Base-by-base conservation (phyloP, 352 stramenopile species). In the Globisporangium megalacanthum region DNA sequence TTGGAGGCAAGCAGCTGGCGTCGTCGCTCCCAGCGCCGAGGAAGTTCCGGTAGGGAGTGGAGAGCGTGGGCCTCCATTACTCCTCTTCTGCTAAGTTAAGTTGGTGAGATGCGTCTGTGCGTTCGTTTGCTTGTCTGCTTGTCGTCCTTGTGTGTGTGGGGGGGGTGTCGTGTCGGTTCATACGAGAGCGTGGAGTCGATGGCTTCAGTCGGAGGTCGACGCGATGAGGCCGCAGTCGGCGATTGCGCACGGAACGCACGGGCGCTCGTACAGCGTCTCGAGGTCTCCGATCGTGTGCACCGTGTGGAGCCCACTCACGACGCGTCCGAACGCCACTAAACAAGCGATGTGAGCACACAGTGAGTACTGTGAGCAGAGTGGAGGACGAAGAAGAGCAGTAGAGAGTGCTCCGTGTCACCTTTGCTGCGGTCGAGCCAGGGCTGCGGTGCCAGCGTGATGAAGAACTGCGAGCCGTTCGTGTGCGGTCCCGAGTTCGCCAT, bases 381-480 rank as follows among this genome's bases (percentile, higher is more conserved):
- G 15, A 17, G 7, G 41, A 14, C 41, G 20, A 17, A 46, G 41
- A 3, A 14, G 41, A 46, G n/a, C n/a, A n/a, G n/a, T n/a, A n/a
- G n/a, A n/a, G n/a, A n/a, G n/a, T n/a, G n/a, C 25, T 29, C 20
- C 15, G 15, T 22, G 7, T 22, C 70, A 85, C 75, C 77, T 74
- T 89, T 89, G 33, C 72, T 79, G 0, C 79, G 78, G 49, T 94
- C 76, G 37, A 94, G 66, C 60, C 64, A 89, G 7, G 78, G 72
- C 52, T 86, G 62, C 5, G 79, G 75, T 9, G 77, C 71, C 33
- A 94, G 57, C 6, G 97, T 99, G 65, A 99, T 98, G 78, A 99
- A 99, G 70, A 99, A 99, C 72, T 99, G 98, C 19, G 85, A 98
- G 13, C 96, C 97, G 58, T 99, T 99, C 6, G 97, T 98, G 64